These are phyloP conservation scores for Monosporozyma aerobia DNA, from an alignment of 805 yeast species.

Conservation along the genomic window DNA sequence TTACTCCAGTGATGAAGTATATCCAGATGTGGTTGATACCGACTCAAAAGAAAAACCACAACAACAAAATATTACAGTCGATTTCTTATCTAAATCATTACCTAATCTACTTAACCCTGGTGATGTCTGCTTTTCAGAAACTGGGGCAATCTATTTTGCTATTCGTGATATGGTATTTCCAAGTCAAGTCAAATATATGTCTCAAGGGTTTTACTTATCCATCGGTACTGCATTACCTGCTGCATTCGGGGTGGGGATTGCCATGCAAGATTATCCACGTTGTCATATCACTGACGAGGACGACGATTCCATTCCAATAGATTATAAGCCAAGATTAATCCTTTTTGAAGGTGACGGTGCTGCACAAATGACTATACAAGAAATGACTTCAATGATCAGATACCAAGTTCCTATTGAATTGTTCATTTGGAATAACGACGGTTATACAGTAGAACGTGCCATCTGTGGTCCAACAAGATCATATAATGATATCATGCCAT, in stretches of 20 bases:
- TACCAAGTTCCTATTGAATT: constrained; percentile 56
- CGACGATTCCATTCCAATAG: constrained; percentile 8
- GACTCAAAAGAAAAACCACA: constrained; percentile 3
- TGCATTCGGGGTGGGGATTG: constrained; percentile 73
- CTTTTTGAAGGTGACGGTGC: constrained; percentile 89
- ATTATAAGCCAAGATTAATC: constrained; percentile 45
- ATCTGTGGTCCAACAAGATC: constrained; percentile 68
- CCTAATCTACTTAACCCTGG: constrained; percentile 42
- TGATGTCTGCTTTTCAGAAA: constrained; percentile 71
- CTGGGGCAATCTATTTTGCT: constrained; percentile 77
- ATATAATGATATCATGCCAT: constrained; percentile 73
- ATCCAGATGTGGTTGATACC: constrained; percentile 4
- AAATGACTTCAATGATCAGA: constrained; percentile 56
- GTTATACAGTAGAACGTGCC: constrained; percentile 84
- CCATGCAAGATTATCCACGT: constrained; percentile 43
- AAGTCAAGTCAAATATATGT: constrained; percentile 38
- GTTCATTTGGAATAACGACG: constrained; percentile 71
- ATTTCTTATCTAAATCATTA: constrained; percentile 34
- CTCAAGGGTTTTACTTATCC: constrained; percentile 73
- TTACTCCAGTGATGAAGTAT: constrained; percentile 18
- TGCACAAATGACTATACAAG: constrained; percentile 91
- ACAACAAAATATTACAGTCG: constrained; percentile 41
- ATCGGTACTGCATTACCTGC: constrained; percentile 88
- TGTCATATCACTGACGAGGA: constrained; percentile 23
- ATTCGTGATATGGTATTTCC: constrained; percentile 61